Evolutionary conservation across 164 flowering plant species (phyloP).

Genomic region (Saururus chinensis): DNA sequence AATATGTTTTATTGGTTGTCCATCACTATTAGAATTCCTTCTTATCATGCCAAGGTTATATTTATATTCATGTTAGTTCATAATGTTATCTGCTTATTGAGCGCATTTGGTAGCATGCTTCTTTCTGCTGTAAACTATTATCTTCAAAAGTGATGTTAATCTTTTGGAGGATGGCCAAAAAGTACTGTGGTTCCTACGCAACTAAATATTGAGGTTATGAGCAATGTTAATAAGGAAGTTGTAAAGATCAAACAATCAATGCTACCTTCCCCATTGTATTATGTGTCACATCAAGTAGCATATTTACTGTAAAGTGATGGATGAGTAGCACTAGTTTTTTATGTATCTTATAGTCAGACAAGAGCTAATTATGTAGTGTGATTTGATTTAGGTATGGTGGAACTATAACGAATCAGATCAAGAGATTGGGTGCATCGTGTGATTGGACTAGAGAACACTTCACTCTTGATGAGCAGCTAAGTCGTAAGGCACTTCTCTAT

Average conservation of each 20-base stretch:
- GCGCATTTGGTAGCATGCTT: not conserved
- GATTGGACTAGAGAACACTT: slow-evolving; percentile 92
- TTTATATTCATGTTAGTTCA: too few relatives aligned
- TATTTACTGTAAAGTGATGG: not conserved
- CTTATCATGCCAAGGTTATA: not conserved
- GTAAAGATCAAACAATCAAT: not conserved
- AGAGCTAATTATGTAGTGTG: not conserved
- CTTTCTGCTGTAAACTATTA: not conserved
- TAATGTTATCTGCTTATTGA: not conserved
- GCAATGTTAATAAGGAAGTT: not conserved
- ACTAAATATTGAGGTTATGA: not conserved
- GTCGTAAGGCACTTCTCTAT: slow-evolving; percentile 69
- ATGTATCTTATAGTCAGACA: not conserved
- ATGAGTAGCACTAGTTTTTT: not conserved
- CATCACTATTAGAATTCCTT: not conserved
- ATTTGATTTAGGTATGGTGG: slow-evolving; percentile 68
- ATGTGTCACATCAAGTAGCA: too few relatives aligned
- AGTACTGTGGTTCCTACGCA: not conserved
- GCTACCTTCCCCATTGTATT: too few relatives aligned
- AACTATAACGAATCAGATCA: slow-evolving; percentile 82
- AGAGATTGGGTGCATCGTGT: slow-evolving; percentile 96
- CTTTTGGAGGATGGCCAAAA: not conserved
- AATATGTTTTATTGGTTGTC: too few relatives aligned
- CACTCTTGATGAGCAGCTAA: slow-evolving; percentile 95
- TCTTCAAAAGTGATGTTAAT: not conserved